Base-by-base conservation (phyloP, 2,329 filamentous ascomycete species). In the Talaromyces rugulosus region DNA sequence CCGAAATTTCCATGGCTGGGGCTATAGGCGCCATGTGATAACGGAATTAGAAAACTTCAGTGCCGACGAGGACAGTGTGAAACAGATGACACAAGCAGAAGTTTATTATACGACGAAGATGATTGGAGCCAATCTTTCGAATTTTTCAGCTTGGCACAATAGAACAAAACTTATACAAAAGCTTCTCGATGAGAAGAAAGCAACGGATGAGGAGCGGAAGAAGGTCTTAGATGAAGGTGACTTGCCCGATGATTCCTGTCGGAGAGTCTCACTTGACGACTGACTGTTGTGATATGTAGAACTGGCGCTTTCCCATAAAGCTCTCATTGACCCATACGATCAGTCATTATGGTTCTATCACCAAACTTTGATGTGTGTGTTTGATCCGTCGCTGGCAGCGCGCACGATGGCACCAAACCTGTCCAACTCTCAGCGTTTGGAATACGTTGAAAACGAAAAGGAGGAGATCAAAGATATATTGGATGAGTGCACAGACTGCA, bases 321-420 rank as follows among this genome's bases (percentile, higher is more conserved):
- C 90, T 0, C 81, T 98, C 56, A 95, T 92, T 42, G 93, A 96
- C 62, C 92, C 94, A 0, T 92, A 96, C 68, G 94, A 98, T 72
- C 94, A 98, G 72, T 96, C 92, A 18, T 82, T 97, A 5, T 99
- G 95, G 93, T 96, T 96, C 75, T 98, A 99, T 72, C 92, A 98
- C 74, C 90, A 95, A 68, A 96, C 89, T 70, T 80, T 97, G 62
- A 87, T 97, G 78, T 84, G 87, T 63, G 89, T 88, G 70, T 80
- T 90, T 68, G 79, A 83, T 58, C 82, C 80, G 69, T 78, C 77
- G 56, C 78, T 73, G 14, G 77, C 80, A 14, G 71, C 78, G 2
- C 78, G 82, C 23, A 84, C 84, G 9, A 89, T 96, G 67, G 83
- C 87, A 14, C 86, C 86, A 0, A 81, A 85, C 42, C 77, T 96